Evolutionary conservation across 2,329 filamentous ascomycete genomes (phyloP).

Genomic region (Calonectria leucothoes): DNA sequence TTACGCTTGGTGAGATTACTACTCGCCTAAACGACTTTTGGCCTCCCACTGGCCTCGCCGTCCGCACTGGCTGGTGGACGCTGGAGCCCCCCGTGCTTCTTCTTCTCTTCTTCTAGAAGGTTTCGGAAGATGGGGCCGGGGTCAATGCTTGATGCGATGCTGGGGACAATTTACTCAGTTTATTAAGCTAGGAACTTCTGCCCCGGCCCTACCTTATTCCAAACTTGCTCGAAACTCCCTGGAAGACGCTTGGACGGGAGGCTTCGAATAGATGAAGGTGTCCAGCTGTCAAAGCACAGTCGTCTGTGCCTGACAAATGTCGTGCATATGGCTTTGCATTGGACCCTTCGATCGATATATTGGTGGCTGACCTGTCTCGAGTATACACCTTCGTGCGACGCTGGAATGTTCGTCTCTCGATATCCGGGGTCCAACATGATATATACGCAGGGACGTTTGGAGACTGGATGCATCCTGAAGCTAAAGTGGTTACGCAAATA

Average conservation of each 20-base stretch:
- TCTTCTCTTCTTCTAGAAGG: neutral
- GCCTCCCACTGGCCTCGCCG: neutral
- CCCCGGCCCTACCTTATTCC: neutral
- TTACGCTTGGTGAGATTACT: constrained; percentile 8
- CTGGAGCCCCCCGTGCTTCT: neutral
- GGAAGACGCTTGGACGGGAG: neutral
- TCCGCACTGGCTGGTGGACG: neutral
- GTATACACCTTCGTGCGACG: neutral
- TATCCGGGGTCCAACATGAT: neutral
- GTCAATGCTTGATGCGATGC: neutral
- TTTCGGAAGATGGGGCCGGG: neutral
- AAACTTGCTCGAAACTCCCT: constrained; percentile 3
- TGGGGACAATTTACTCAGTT: neutral
- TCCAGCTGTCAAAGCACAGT: neutral
- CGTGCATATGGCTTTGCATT: neutral
- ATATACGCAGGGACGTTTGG: neutral
- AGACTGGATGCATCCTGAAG: neutral
- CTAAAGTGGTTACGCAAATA: neutral
- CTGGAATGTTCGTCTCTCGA: neutral
- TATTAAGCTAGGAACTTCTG: neutral
- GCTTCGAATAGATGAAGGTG: neutral
- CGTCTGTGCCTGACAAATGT: constrained; percentile 1
- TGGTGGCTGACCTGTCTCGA: neutral
- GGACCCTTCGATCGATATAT: constrained; percentile 3
- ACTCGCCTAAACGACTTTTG: neutral